A percentile compares a stretch with the other conserved stretches of the same genome.
Evolutionary conservation across 2,329 filamentous ascomycete species (phyloP).

Genomic region (Chalaropsis thielavioides): DNA sequence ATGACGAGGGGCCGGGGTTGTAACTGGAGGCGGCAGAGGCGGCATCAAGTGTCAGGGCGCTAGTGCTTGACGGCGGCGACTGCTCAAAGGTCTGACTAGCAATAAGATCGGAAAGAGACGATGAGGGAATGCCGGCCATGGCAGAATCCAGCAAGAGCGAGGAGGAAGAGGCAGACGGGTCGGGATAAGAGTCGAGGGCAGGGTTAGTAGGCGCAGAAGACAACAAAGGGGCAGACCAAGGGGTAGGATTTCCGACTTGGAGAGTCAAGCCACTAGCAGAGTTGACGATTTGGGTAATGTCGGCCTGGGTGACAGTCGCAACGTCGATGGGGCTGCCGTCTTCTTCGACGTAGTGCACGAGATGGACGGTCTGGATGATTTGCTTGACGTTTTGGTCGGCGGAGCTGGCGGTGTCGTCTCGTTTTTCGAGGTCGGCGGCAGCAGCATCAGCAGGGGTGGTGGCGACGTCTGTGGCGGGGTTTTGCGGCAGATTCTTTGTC

Average conservation of each 20-base stretch:
- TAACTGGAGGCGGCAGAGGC: neutral
- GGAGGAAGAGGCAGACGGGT: slow-evolving; percentile 15
- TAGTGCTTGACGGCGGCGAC: neutral
- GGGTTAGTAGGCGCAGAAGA: neutral
- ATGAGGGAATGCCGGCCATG: neutral
- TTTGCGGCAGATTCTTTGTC: neutral
- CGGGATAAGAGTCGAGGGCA: slow-evolving; percentile 21
- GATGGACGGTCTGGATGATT: slow-evolving; percentile 40
- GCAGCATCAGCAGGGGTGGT: too few relatives aligned
- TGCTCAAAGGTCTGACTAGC: slow-evolving; percentile 11
- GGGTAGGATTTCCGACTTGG: slow-evolving; percentile 16
- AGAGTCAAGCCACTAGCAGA: slow-evolving; percentile 27
- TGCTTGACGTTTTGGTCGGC: slow-evolving; percentile 26
- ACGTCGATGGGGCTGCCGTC: slow-evolving; percentile 32
- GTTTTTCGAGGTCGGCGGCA: slow-evolving; percentile 9
- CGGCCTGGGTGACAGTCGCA: slow-evolving; percentile 29
- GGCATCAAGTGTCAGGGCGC: neutral
- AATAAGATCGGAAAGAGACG: slow-evolving; percentile 11
- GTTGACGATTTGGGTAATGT: slow-evolving; percentile 28
- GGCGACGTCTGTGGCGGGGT: too few relatives aligned
- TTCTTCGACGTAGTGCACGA: slow-evolving; percentile 39
- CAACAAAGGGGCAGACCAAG: slow-evolving; percentile 8
- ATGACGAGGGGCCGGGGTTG: neutral
- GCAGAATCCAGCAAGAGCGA: neutral
- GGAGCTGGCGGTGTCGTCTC: neutral